phyloP scores from a whole-genome alignment of 495 filamentous ascomycete genomes.

The Penicillium argentinense region DNA sequence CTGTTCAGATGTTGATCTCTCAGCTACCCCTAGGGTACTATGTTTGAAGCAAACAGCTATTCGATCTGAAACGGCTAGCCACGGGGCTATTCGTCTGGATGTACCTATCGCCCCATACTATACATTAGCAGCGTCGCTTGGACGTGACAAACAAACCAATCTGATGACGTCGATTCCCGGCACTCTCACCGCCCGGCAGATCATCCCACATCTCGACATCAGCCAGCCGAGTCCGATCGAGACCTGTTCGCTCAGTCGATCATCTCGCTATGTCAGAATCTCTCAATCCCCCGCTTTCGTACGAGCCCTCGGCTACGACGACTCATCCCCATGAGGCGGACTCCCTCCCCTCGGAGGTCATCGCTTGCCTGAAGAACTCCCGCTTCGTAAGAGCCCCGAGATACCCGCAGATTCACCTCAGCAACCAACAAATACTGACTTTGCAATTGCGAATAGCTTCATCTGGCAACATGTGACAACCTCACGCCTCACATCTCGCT shows the following conservation, averaged over 20 bases:
- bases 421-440: too few relatives aligned
- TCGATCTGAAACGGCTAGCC: too few relatives aligned
- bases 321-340: slow-evolving; percentile 67
- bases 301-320: slow-evolving; percentile 71
- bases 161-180: slow-evolving; percentile 14
- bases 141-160: not conserved
- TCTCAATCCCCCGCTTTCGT: slow-evolving; percentile 61
- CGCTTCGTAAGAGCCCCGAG: slow-evolving; percentile 69
- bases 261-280: slow-evolving; percentile 41
- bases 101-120: too few relatives aligned
- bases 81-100: too few relatives aligned
- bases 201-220: slow-evolving; percentile 10
- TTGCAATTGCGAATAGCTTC: slow-evolving; percentile 64
- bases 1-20: too few relatives aligned
- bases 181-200: slow-evolving; percentile 17
- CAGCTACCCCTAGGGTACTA: too few relatives aligned
- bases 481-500: slow-evolving; percentile 90
- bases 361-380: slow-evolving; percentile 88
- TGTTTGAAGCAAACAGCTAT: too few relatives aligned
- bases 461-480: slow-evolving; percentile 84
- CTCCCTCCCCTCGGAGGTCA: slow-evolving; percentile 77
- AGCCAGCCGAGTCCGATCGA: not conserved
- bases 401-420: slow-evolving; percentile 1
- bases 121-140: too few relatives aligned
- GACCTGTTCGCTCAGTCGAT: not conserved